Percentiles rank a stretch among this genome's conserved stretches.
These are phyloP conservation scores for Rhododendron mucronatum DNA, from an alignment of 148 eudicot genomes.

Conservation along the genomic window DNA sequence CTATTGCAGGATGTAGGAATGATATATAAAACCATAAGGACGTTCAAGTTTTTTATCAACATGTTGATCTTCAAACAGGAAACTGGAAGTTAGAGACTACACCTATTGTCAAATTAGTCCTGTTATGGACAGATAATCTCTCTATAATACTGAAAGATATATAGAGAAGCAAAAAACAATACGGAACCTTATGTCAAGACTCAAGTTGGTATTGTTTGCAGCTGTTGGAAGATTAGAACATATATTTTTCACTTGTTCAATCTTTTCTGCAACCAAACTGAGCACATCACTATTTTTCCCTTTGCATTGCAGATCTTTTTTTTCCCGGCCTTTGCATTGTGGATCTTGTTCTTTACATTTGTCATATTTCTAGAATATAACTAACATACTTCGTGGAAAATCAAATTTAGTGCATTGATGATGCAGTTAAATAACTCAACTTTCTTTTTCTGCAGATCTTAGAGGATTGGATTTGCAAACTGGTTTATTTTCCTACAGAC, in stretches of 20 bases:
- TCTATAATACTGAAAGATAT: too few species aligned
- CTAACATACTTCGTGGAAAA: not conserved
- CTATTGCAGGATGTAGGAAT: not conserved
- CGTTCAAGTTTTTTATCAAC: not conserved
- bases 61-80: not conserved
- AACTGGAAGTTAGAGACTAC: too few species aligned
- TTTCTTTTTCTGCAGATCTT: constrained; percentile 8
- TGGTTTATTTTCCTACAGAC: constrained; percentile 53
- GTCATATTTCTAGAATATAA: not conserved
- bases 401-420: not conserved
- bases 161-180: too few species aligned
- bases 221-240: too few species aligned
- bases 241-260: too few species aligned
- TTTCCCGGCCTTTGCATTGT: not conserved
- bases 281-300: not conserved
- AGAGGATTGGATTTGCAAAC: constrained; percentile 50
- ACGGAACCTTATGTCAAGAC: too few species aligned
- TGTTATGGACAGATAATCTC: too few species aligned
- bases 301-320: too few species aligned
- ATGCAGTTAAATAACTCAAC: constrained; percentile 6
- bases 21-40: not conserved
- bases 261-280: too few species aligned
- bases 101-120: not conserved
- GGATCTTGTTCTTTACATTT: too few species aligned
- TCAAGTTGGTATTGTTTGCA: too few species aligned